These are phyloP conservation scores for Penicillium glabrum DNA, from an alignment of 2,329 filamentous ascomycete species.

Conservation along the genomic window DNA sequence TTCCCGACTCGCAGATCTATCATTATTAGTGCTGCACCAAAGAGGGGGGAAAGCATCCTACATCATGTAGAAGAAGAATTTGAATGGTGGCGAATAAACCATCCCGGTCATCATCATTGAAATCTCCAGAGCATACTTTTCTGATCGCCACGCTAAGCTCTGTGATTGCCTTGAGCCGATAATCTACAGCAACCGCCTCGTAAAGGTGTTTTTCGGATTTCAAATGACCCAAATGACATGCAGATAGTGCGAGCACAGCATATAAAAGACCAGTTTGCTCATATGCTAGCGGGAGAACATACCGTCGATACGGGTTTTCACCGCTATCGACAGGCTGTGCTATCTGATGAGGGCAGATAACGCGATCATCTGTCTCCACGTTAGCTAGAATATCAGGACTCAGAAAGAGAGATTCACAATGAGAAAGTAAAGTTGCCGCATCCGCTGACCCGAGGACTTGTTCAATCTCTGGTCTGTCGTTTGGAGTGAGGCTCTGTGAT, in stretches of 20 bases:
- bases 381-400: background rate
- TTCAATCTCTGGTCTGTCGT: background rate
- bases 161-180: slow-evolving; percentile 30
- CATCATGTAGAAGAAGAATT: slow-evolving; percentile 32
- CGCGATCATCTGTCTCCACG: slow-evolving; percentile 21
- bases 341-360: slow-evolving; percentile 32
- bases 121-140: slow-evolving; percentile 23
- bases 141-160: slow-evolving; percentile 25
- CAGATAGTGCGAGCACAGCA: slow-evolving; percentile 29
- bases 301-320: slow-evolving; percentile 31
- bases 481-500: background rate
- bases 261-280: slow-evolving; percentile 29
- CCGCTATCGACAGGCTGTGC: slow-evolving; percentile 20
- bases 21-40: background rate
- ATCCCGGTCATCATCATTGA: slow-evolving; percentile 28
- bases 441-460: slow-evolving; percentile 2
- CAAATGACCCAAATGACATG: slow-evolving; percentile 28
- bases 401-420: slow-evolving; percentile 17
- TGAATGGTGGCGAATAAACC: slow-evolving; percentile 31
- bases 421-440: slow-evolving; percentile 19
- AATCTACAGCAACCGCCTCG: slow-evolving; percentile 28
- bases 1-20: slow-evolving; percentile 33
- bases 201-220: slow-evolving; percentile 19
- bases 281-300: slow-evolving; percentile 29
- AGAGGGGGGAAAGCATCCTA: slow-evolving; percentile 9